These are phyloP conservation scores for Fusarium sp. DNA, from an alignment of 2,329 filamentous ascomycete species.

Conservation along the genomic window DNA sequence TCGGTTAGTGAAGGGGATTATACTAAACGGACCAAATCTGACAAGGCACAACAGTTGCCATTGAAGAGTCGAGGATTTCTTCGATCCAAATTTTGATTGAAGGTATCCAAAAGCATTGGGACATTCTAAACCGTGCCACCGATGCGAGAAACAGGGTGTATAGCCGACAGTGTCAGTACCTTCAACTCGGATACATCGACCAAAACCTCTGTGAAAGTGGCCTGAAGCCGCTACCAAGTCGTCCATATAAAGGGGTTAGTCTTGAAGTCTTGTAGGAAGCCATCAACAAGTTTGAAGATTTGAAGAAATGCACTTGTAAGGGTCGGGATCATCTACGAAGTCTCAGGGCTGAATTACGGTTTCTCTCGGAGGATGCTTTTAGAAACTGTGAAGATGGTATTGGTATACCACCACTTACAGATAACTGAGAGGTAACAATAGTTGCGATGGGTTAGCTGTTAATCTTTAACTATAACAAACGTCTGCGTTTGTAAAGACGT, in stretches of 20 bases:
- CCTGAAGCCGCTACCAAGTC: neutral
- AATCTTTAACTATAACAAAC: no score
- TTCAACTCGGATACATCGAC: neutral
- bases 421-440: no score
- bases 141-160: fast-evolving
- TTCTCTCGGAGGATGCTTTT: fast-evolving
- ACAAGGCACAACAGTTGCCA: neutral
- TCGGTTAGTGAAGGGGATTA: neutral
- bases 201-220: fast-evolving
- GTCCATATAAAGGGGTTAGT: neutral
- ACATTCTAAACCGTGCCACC: fast-evolving
- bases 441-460: no score
- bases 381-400: neutral
- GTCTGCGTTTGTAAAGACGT: no score
- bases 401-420: no score
- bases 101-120: fast-evolving
- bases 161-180: neutral
- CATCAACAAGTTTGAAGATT: fast-evolving
- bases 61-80: neutral
- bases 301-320: neutral
- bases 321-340: neutral
- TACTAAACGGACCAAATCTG: fast-evolving
- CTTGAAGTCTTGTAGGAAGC: fast-evolving
- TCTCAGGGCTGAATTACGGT: fast-evolving
- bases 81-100: fast-evolving